Base-by-base conservation (phyloP, 768 basidiomycete genomes). In the Roridomyces roridus region DNA sequence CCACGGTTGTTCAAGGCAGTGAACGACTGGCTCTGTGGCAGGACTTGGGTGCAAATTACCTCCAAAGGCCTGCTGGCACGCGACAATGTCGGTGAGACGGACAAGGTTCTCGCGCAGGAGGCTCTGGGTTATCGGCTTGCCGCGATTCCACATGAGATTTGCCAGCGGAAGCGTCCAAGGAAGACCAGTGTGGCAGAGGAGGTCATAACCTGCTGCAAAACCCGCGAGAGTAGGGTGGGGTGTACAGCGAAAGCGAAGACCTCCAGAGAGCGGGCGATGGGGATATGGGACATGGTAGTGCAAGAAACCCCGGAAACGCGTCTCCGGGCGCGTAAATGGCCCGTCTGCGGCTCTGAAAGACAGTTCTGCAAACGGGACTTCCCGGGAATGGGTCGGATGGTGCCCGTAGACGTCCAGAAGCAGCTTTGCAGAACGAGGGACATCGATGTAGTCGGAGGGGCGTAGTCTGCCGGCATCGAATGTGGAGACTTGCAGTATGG, bases 81-180 rank as follows among this genome's bases (percentile, higher is more conserved):
- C 51, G 14, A 43, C 14, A 11, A 36, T 10, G 17, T 52, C 51
- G 23, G 51, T 21, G 11, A 52, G 36, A 0, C 25, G 17, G 15
- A 52, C 51, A 3, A 52, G 41, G 40, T 52, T 52, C n/a, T 52
- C 51, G 51, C 51, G 51, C 15, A 52, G 42, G 5, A 52, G 42
- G 23, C 51, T 52, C 15, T 52, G 51, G 15, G 31, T 18, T 2
- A 52, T n/a, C 1, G 51, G 31, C 2, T 43, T 14, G 8, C 18
- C 20, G 14, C 4, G 11, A 5, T 31, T 28, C 17, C 42, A 42
- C 2, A 52, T 24, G 14, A 52, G 17, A n/a, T 35, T 36, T 10
- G 42, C 51, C 41, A 52, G 21, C 24, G 51, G 51, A 34, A 52
- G 18, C 5, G 41, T 36, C 41, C 41, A 52, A 2, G 51, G 51